Conservation (phyloP, 1,139 yeast genomes). For the Scheffersomyces titani region DNA sequence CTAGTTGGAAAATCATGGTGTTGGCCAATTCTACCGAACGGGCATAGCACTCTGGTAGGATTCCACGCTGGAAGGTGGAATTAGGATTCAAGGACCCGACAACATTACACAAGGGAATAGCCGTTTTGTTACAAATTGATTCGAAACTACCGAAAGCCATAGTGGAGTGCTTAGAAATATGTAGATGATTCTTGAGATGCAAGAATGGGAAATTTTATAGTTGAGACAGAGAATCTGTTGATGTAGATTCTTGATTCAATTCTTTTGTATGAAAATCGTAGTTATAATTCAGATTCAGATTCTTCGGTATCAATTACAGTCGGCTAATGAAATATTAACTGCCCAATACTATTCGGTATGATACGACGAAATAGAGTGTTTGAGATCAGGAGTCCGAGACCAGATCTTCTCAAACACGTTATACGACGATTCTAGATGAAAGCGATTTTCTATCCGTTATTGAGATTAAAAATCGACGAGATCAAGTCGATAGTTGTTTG, state of each 20-base stretch:
- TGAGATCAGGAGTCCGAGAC: neutral
- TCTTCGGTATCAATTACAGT: too few relatives aligned
- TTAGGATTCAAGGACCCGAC: constrained; percentile 41
- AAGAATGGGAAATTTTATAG: too few relatives aligned
- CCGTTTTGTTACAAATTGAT: constrained; percentile 62
- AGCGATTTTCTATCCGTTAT: neutral
- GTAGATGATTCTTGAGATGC: neutral
- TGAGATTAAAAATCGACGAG: neutral
- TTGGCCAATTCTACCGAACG: constrained; percentile 86
- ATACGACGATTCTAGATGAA: neutral
- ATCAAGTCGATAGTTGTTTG: neutral
- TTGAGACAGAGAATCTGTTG: neutral
- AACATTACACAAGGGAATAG: constrained; percentile 78
- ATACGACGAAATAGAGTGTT: neutral
- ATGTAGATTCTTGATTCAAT: too few relatives aligned
- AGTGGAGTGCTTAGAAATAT: neutral
- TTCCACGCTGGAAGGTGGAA: constrained; percentile 48
- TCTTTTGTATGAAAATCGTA: neutral
- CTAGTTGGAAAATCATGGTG: constrained; percentile 88
- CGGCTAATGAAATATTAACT: neutral
- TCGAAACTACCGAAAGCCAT: constrained; percentile 73
- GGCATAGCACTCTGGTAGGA: constrained; percentile 79
- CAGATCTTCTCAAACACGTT: neutral
- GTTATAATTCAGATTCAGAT: too few relatives aligned
- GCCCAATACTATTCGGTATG: neutral